These are phyloP conservation scores for Tolypocladium ovalisporum DNA, from an alignment of 2,329 filamentous ascomycete species.

Conservation along the genomic window DNA sequence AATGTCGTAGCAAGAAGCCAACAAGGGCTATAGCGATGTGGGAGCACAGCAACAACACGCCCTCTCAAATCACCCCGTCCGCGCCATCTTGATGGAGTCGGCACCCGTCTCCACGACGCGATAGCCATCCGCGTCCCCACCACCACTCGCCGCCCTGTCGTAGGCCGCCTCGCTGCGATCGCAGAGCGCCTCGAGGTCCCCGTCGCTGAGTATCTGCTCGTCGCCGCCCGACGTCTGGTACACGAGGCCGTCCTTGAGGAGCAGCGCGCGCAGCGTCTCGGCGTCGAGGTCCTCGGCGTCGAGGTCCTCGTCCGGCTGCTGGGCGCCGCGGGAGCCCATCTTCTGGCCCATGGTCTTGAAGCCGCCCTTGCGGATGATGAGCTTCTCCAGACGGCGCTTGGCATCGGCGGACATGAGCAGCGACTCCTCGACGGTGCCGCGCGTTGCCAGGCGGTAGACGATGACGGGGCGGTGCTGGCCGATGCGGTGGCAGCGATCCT, in stretches of 20 bases:
- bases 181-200: conserved; percentile 67
- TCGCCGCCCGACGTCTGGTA: conserved; percentile 41
- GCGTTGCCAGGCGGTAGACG: conserved; percentile 86
- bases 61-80: conserved; percentile 5
- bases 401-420: conserved; percentile 80
- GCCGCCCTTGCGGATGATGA: conserved; percentile 90
- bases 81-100: conserved; percentile 36
- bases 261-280: conserved; percentile 48
- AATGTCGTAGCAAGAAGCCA: background rate
- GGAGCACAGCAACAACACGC: background rate
- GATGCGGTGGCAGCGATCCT: conserved; percentile 90
- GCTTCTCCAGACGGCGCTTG: conserved; percentile 83
- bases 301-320: conserved; percentile 33
- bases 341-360: conserved; percentile 62
- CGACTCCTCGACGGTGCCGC: conserved; percentile 83
- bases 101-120: conserved; percentile 68
- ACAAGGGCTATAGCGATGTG: background rate
- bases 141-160: conserved; percentile 63
- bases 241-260: conserved; percentile 62
- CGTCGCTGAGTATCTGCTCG: conserved; percentile 58
- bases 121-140: conserved; percentile 62
- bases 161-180: conserved; percentile 60
- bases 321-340: conserved; percentile 26
- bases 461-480: conserved; percentile 88
- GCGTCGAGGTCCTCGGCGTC: conserved; percentile 45